Base-by-base conservation (phyloP, 345 rosid species). In the Cardiospermum halicacabum region DNA sequence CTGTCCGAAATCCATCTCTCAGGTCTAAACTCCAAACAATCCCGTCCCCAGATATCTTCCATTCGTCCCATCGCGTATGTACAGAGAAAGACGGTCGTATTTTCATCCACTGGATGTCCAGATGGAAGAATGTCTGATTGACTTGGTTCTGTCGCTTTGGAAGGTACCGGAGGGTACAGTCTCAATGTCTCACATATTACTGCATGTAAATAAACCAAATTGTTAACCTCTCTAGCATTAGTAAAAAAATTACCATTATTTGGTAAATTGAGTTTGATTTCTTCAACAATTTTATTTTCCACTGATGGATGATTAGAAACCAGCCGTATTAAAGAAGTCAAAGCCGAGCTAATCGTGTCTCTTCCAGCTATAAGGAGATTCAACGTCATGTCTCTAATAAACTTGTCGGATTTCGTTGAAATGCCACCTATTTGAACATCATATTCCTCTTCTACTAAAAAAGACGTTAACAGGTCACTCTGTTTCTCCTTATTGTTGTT, bases 261-360 rank as follows among this genome's bases (percentile, higher is more conserved):
- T 3, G 13, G 7, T 28, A 50, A 13, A 8, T 69, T 72, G 13
- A 15, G 11, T 57, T 69, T 58, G 11, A 77, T 73, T 42, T 73
- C 81, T 43, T 62, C 28, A 8, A 65, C 22, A 9, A 77, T 68
- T 30, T 76, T 76, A 39, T 63, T 45, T 16, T 73, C 71, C 0
- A 69, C 77, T 0, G 60, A 11, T 7, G 78, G 85, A 54, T 81
- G 66, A 10, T 58, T 75, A 11, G 73, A 53, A 5, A 75, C 58
- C 19, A 78, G 74, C 81, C 81, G 74, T 50, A 78, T 65, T 28
- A 81, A 74, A 80, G 81, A 81, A 26, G 69, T 28, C 48, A 78
- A 67, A 15, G 67, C 60, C 24, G 76, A 64, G 47, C 67, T 73
- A 51, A 80, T 66, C 0, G 85, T 69, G 73, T 76, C 83, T 56